phyloP scores from a whole-genome alignment of 495 filamentous ascomycete species.

The Aspergillus affinis region DNA sequence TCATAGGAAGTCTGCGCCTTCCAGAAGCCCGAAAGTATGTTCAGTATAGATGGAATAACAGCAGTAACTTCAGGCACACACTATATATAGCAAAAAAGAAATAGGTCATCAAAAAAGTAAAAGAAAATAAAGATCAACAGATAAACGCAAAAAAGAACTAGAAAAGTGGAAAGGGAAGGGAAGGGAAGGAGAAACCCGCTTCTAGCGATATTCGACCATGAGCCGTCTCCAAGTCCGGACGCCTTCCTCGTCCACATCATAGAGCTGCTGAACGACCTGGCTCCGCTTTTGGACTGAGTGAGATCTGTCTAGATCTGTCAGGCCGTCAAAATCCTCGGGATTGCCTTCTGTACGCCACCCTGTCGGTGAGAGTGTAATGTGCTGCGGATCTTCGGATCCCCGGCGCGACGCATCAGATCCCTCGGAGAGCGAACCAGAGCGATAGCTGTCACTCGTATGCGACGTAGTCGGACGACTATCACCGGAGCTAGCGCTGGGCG shows the following conservation, averaged over 20 bases:
- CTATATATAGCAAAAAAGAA: not conserved
- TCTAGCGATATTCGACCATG: conserved; percentile 39
- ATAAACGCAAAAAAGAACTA: not conserved
- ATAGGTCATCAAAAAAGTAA: not conserved
- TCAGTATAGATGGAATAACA: not conserved
- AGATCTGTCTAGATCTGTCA: conserved; percentile 7
- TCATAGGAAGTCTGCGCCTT: not conserved
- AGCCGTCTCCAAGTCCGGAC: conserved; percentile 34
- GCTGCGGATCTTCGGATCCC: conserved; percentile 9
- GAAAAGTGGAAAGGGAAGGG: conserved; percentile 1
- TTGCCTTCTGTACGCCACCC: conserved; percentile 13
- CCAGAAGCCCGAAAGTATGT: conserved; percentile 1
- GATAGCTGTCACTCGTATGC: conserved; percentile 7
- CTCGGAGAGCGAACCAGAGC: conserved; percentile 8
- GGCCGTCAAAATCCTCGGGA: conserved; percentile 10
- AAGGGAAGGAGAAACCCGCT: conserved; percentile 6
- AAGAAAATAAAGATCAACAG: not conserved
- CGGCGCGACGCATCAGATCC: conserved; percentile 9
- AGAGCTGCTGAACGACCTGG: conserved; percentile 30
- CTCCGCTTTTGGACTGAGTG: conserved; percentile 25
- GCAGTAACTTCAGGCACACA: not conserved
- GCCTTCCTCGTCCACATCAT: conserved; percentile 33
- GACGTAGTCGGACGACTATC: conserved; percentile 7
- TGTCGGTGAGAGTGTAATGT: conserved; percentile 13
- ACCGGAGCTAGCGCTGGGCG: conserved; percentile 3